A percentile compares a stretch with the other conserved stretches of the same genome.
Conservation (phyloP, 2,329 filamentous ascomycete species). For the Pleomassaria siparia region DNA sequence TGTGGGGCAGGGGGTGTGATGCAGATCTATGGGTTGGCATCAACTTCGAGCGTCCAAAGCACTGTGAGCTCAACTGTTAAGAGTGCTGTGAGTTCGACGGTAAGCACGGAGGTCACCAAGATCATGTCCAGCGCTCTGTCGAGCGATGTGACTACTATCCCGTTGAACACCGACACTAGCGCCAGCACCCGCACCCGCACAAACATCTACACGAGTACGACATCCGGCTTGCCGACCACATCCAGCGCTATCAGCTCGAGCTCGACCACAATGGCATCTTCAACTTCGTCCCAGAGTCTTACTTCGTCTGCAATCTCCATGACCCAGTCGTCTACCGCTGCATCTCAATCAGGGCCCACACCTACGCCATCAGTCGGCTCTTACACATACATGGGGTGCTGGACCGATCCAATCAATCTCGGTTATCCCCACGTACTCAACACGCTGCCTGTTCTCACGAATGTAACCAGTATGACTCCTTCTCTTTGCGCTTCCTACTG, state of each 20-base stretch:
- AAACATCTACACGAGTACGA: too few relatives aligned
- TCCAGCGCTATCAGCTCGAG: too few relatives aligned
- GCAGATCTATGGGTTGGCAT: constrained; percentile 10
- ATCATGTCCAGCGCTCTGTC: too few relatives aligned
- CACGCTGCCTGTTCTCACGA: constrained; percentile 1
- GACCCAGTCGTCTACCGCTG: not conserved
- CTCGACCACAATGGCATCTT: not conserved
- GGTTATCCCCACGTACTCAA: constrained; percentile 1
- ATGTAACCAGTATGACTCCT: constrained; percentile 5
- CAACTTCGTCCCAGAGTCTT: not conserved
- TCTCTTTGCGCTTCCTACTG: constrained; percentile 7
- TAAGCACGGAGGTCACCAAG: not conserved
- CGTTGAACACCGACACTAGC: too few relatives aligned
- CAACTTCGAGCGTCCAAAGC: not conserved
- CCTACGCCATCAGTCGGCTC: not conserved
- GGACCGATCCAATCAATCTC: not conserved
- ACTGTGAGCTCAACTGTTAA: not conserved
- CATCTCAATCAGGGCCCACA: not conserved
- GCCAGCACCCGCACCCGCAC: too few relatives aligned
- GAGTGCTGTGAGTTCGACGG: not conserved
- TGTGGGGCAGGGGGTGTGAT: constrained; percentile 13
- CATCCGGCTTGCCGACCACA: too few relatives aligned
- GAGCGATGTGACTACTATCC: too few relatives aligned
- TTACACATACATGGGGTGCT: constrained; percentile 4
- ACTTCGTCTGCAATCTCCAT: not conserved